Percentiles rank a stretch among this genome's conserved stretches.
Conservation (phyloP, 2,329 filamentous ascomycete genomes). For the Colletotrichum spinosum region DNA sequence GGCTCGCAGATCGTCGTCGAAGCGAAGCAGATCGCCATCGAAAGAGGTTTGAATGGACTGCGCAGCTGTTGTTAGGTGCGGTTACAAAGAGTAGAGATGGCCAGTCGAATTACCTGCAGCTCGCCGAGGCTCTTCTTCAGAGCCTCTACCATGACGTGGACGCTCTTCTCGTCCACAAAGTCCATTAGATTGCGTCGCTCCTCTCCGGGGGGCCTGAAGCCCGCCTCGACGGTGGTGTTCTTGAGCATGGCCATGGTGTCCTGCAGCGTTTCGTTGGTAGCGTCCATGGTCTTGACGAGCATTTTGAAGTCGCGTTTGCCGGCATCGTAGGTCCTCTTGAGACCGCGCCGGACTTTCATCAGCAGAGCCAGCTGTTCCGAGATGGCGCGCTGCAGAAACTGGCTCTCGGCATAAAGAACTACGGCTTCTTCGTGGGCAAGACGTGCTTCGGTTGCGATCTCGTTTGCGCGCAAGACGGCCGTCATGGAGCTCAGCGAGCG, state of each 20-base stretch:
- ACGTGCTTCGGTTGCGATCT: slow-evolving; percentile 83
- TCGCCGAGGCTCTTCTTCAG: slow-evolving; percentile 79
- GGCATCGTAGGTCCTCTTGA: slow-evolving; percentile 67
- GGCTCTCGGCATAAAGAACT: slow-evolving; percentile 75
- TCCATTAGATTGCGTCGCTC: slow-evolving; percentile 75
- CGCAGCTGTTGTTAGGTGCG: not conserved
- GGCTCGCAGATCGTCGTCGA: slow-evolving; percentile 78
- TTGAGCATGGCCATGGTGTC: slow-evolving; percentile 74
- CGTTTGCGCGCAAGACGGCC: slow-evolving; percentile 86
- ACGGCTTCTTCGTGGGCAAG: slow-evolving; percentile 82
- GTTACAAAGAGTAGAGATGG: not conserved
- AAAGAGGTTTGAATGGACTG: slow-evolving; percentile 77
- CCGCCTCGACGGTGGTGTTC: slow-evolving; percentile 71
- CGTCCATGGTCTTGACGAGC: slow-evolving; percentile 74
- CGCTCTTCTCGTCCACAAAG: slow-evolving; percentile 80
- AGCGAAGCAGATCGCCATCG: slow-evolving; percentile 78
- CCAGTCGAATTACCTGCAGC: slow-evolving; percentile 65
- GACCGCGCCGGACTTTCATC: slow-evolving; percentile 59
- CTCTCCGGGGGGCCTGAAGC: slow-evolving; percentile 70
- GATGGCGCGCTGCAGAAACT: slow-evolving; percentile 75
- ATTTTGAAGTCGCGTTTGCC: slow-evolving; percentile 70
- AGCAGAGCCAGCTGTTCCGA: slow-evolving; percentile 66
- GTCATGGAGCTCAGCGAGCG: slow-evolving; percentile 86
- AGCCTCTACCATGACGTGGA: slow-evolving; percentile 72
- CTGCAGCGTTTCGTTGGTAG: slow-evolving; percentile 72